Evolutionary conservation across 768 basidiomycete species (phyloP), one percentile per base, ranked within the genome.

Genomic region (Arthromyces matolae): DNA sequence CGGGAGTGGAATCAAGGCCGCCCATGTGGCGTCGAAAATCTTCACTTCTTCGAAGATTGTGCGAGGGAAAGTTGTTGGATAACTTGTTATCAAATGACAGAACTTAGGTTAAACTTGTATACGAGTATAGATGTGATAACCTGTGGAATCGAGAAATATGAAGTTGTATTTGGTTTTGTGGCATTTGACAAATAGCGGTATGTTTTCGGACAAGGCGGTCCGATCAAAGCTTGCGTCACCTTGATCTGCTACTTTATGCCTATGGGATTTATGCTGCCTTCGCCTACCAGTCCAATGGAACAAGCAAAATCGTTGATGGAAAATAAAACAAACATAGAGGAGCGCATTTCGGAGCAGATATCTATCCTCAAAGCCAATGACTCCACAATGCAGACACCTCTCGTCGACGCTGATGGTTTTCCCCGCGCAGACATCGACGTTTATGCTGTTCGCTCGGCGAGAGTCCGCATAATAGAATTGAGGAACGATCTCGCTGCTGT

Each of bases 401-500:
- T 97, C 27, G 79, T 96, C 38, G 93, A 96, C 61, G 53, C 71
- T 1, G 89, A 96, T 43, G 95, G 95, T 6, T 97, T 91, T 65
- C 94, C 94, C 1, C 78, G 92, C 12, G 81, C 80, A 12, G 87
- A 95, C 66, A 78, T 97, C 52, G 89, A 94, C 55, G 73, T 95
- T 14, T 89, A 81, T 60, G 83, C 85, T 9, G 84, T 94, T 16
- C 75, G 90, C 19, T 69, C 71, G 39, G 89, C 91, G 10, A 77
- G 92, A 43, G 77, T 84, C 24, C 75, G 86, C 41, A 80, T 94
- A n/a, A 83, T 88, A 42, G 80, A 89, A 61, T 69, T 93, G 40
- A 73, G 83, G 48, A 96, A 93, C 58, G 94, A 98, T 61, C 71
- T 86, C 50, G 73, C 70, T 14, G 72, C 63, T 25, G 67, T 89